Evolutionary conservation across 169 alveolate species (phyloP), one percentile per base, ranked within the genome.

Genomic region (Hammondia hammondi): DNA sequence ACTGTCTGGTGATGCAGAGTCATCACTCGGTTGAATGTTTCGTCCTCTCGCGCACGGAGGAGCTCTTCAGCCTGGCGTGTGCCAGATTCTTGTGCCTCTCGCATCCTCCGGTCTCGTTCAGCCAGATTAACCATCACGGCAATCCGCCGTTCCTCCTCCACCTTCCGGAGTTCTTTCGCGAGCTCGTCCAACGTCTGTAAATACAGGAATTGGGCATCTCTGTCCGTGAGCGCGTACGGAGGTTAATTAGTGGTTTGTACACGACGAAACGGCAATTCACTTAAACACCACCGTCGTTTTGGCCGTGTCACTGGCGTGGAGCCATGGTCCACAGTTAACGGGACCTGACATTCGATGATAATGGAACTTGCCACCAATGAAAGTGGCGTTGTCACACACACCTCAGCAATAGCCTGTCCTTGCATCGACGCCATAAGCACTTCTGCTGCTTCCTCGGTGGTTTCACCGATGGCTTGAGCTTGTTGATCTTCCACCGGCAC

Each of bases 41-140:
- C 97, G 92, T 98, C 99, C 97, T 98, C 99, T 91, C 99, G 96
- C 56, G 96, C 98, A 73, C 99, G 96, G 45, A 98, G 97, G 35
- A 98, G 96, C 92, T 98, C 98, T 95, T 98, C 99, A 4, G 99
- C 99, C 85, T 98, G 98, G 85, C 99, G 98, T 85, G 98, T 97
- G 48, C 99, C 99, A 89, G 98, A 96, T 96, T 98, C 99, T 94
- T 97, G 98, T 19, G 98, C 98, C 97, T 98, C 99, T 92, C 99
- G 98, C 84, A 97, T 96, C 93, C 99, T 97, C 85, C 99, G 97
- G 91, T 98, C 99, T 94, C 98, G 97, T 95, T 98, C 99, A n/a
- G 99, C 99, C 92, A 97, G 91, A 95, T 96, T 97, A 32, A 97
- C 99, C 97, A 98, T 98, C 32, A 98, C 98, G 71, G 98, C 97